These are phyloP conservation scores for Penium margaritaceum DNA, from an alignment of 139 green algal species.

Conservation along the genomic window DNA sequence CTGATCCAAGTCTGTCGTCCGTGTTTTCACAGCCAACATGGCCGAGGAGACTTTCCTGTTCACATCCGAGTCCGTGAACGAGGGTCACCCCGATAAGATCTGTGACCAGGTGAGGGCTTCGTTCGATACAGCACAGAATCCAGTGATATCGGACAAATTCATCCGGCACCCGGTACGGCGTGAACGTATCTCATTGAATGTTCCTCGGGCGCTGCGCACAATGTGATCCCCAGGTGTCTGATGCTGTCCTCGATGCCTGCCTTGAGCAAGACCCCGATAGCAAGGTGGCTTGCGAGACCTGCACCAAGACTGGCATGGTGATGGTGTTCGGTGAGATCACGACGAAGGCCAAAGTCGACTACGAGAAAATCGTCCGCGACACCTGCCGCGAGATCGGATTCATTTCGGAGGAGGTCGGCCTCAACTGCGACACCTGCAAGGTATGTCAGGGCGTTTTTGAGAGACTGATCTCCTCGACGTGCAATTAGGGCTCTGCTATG, in stretches of 20 bases:
- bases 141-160: neutral
- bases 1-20: too few species aligned
- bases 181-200: conserved; percentile 8
- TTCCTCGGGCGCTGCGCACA: neutral
- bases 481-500: neutral
- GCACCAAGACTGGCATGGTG: conserved; percentile 98
- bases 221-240: conserved; percentile 73
- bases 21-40: conserved; percentile 15
- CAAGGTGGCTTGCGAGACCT: conserved; percentile 86
- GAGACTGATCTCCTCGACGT: too few species aligned
- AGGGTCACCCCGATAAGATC: conserved; percentile 91
- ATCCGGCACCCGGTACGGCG: neutral
- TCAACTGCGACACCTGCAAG: conserved; percentile 95
- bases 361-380: conserved; percentile 82
- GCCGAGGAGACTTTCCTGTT: conserved; percentile 79
- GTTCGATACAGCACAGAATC: neutral
- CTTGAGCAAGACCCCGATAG: conserved; percentile 61
- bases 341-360: conserved; percentile 97
- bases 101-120: conserved; percentile 62
- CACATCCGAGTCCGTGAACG: conserved; percentile 75
- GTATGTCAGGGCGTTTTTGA: too few species aligned
- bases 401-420: conserved; percentile 79
- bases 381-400: conserved; percentile 85
- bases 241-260: conserved; percentile 95
- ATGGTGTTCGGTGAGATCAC: conserved; percentile 99